Evolutionary conservation across 23 red algal genomes (phyloP).

Genomic region (Cyanidium caldarium): DNA sequence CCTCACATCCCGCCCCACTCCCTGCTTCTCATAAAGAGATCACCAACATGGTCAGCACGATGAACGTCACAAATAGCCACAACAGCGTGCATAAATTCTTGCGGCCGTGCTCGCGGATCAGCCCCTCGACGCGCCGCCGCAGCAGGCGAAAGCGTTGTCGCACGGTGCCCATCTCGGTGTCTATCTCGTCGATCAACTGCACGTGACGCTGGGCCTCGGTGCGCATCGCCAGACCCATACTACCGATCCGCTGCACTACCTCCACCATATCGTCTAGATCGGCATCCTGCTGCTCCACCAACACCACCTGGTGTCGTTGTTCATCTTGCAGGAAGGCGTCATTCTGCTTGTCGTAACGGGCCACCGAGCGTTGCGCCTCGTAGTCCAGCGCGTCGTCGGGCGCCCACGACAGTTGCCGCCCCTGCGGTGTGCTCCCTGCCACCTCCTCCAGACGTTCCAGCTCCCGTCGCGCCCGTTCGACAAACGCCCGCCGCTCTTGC

Average conservation of each 20-base stretch:
- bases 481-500: neutral
- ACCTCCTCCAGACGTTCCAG: neutral
- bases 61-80: neutral
- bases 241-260: neutral
- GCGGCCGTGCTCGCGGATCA: neutral
- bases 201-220: neutral
- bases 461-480: neutral
- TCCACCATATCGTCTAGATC: neutral
- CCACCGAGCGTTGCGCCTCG: neutral
- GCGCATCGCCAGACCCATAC: conserved; percentile 7
- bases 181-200: neutral
- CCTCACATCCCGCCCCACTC: too few relatives aligned
- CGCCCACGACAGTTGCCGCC: neutral
- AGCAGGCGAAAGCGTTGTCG: neutral
- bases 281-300: neutral
- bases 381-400: neutral
- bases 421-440: neutral
- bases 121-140: neutral
- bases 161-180: neutral
- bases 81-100: neutral
- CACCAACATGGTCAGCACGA: neutral
- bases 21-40: too few relatives aligned
- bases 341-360: neutral
- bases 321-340: neutral
- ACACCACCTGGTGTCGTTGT: neutral